phyloP scores from a whole-genome alignment of 2,329 filamentous ascomycete species.

The Scedosporium dehoogii region DNA sequence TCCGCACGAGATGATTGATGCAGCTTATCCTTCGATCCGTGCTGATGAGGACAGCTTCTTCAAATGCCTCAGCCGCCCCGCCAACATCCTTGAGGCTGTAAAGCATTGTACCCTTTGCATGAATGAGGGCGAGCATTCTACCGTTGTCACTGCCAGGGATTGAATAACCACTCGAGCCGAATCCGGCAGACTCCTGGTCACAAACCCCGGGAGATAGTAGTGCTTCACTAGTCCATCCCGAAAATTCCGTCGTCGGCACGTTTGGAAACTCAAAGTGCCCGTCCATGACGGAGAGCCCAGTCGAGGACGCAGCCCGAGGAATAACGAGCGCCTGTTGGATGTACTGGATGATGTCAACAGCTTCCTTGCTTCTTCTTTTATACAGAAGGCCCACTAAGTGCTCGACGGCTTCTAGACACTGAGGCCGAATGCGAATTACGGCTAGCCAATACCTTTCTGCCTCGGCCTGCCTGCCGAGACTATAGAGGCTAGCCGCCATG shows the following conservation, averaged over 20 bases:
- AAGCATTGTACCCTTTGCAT: constrained; percentile 97
- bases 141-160: constrained; percentile 84
- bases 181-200: constrained; percentile 11
- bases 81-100: constrained; percentile 79
- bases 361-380: constrained; percentile 72
- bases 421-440: constrained; percentile 74
- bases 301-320: constrained; percentile 11
- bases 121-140: constrained; percentile 82
- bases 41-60: constrained; percentile 87
- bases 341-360: constrained; percentile 76
- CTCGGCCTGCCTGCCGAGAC: constrained; percentile 70
- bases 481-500: constrained; percentile 78
- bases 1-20: constrained; percentile 69
- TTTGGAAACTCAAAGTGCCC: not conserved
- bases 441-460: constrained; percentile 78
- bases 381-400: constrained; percentile 86
- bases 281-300: constrained; percentile 11
- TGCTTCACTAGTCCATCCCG: not conserved
- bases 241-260: not conserved
- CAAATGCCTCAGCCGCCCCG: constrained; percentile 78
- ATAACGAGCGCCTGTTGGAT: constrained; percentile 61
- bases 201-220: not conserved
- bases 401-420: constrained; percentile 90
- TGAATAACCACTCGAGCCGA: constrained; percentile 61
- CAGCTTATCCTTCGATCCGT: constrained; percentile 59